Conservation (phyloP, 2,329 filamentous ascomycete genomes). For the Tolypocladium nubicola region DNA sequence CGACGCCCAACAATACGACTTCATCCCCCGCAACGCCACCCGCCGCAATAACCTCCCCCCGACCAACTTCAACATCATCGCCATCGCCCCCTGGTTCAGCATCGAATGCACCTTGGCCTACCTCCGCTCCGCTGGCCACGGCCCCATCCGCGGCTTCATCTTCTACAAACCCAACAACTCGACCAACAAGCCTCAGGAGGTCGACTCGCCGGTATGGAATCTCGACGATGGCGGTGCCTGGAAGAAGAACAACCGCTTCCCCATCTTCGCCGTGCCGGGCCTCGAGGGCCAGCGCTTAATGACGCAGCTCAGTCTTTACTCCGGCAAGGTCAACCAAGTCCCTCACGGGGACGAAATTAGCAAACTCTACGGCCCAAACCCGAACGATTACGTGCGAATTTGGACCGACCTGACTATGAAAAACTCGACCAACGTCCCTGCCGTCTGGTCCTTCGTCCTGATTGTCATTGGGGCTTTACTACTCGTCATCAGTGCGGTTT, state of each 20-base stretch:
- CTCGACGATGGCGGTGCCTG: conserved; percentile 61
- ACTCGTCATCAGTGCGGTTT: conserved; percentile 55
- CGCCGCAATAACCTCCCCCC: conserved; percentile 57
- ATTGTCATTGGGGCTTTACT: conserved; percentile 64
- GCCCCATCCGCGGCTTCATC: conserved; percentile 51
- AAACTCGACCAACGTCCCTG: conserved; percentile 45
- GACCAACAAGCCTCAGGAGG: conserved; percentile 52
- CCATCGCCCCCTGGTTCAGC: conserved; percentile 78
- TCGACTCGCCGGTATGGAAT: conserved; percentile 57
- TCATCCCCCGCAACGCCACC: conserved; percentile 67
- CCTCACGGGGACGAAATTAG: conserved; percentile 48
- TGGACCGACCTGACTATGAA: conserved; percentile 43
- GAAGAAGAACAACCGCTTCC: conserved; percentile 61
- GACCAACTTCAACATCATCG: conserved; percentile 64
- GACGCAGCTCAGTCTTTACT: conserved; percentile 63
- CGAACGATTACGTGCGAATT: conserved; percentile 49
- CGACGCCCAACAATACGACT: conserved; percentile 47
- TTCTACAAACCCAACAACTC: conserved; percentile 50
- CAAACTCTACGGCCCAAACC: conserved; percentile 41
- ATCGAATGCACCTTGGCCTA: conserved; percentile 63
- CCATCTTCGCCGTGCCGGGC: conserved; percentile 73
- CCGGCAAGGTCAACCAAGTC: conserved; percentile 56
- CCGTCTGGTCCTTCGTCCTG: conserved; percentile 70
- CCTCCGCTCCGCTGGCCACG: conserved; percentile 47
- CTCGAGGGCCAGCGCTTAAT: conserved; percentile 58